These are phyloP conservation scores for Lactarius hengduanensis DNA, from an alignment of 768 basidiomycete species.

Conservation along the genomic window DNA sequence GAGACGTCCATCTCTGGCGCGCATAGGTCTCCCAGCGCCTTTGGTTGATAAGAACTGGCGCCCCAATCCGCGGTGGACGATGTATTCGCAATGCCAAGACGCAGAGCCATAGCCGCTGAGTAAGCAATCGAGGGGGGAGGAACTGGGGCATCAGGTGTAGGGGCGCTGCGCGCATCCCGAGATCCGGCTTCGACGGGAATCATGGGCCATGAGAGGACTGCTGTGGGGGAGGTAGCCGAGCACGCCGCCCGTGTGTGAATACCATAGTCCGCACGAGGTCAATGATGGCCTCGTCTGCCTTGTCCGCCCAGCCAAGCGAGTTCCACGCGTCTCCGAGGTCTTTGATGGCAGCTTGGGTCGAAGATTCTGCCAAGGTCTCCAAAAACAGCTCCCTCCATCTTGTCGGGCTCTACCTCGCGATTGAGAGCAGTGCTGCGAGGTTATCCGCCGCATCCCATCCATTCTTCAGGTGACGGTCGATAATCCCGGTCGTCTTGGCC, in stretches of 20 bases:
- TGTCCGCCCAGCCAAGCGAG: conserved; percentile 20
- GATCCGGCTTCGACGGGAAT: conserved; percentile 9
- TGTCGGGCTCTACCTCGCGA: conserved; percentile 11
- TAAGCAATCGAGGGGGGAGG: conserved; percentile 8
- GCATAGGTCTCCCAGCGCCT: conserved; percentile 11
- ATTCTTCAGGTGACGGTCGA: conserved; percentile 18
- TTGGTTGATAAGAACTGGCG: neutral
- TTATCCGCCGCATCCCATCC: conserved; percentile 8
- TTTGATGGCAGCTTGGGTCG: neutral
- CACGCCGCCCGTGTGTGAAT: conserved; percentile 12
- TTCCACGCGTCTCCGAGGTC: conserved; percentile 15
- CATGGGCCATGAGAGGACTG: conserved; percentile 7
- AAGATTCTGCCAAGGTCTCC: neutral
- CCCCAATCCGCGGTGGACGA: conserved; percentile 4
- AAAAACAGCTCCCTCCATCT: conserved; percentile 11
- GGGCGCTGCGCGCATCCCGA: neutral
- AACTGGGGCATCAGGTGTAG: conserved; percentile 15
- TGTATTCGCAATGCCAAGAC: conserved; percentile 8
- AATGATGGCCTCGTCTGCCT: conserved; percentile 11
- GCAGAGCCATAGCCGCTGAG: conserved; percentile 16
- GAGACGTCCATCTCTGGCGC: conserved; percentile 13
- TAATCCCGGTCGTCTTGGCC: conserved; percentile 9
- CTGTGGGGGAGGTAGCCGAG: conserved; percentile 16
- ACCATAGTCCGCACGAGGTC: conserved; percentile 12
- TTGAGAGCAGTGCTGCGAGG: neutral